A percentile compares a stretch with the other conserved stretches of the same genome.
These are phyloP conservation scores for Morella rubra DNA, from an alignment of 306 rosid genomes.

Conservation along the genomic window DNA sequence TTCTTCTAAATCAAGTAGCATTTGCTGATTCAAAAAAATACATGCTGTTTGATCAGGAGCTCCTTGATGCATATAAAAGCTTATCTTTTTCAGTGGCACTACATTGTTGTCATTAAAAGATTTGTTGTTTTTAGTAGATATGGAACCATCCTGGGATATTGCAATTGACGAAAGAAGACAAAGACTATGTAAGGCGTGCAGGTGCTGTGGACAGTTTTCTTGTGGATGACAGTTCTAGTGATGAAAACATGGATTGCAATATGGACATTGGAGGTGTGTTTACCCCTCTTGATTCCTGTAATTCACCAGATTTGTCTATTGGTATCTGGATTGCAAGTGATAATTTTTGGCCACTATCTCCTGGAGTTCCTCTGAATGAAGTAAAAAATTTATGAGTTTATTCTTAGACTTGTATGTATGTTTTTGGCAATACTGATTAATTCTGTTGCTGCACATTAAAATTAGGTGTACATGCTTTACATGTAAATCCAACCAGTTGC, in stretches of 20 bases:
- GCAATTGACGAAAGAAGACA: constrained; percentile 87
- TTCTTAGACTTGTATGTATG: background rate
- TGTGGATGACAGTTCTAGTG: constrained; percentile 91
- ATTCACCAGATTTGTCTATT: constrained; percentile 13
- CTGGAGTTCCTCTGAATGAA: background rate
- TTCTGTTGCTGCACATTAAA: background rate
- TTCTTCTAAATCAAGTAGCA: background rate
- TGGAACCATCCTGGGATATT: constrained; percentile 99
- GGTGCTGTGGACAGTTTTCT: constrained; percentile 86
- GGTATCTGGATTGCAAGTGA: background rate
- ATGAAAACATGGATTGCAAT: constrained; percentile 78
- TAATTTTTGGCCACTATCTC: constrained; percentile 8
- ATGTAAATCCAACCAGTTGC: background rate
- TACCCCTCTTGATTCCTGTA: constrained; percentile 4
- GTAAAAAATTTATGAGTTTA: background rate
- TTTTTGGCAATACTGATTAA: background rate
- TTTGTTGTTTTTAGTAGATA: constrained; percentile 62
- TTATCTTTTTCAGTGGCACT: constrained; percentile 21
- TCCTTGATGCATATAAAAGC: constrained; percentile 1
- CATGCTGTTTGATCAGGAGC: background rate
- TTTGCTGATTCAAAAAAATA: background rate
- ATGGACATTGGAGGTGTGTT: constrained; percentile 65
- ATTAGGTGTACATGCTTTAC: background rate
- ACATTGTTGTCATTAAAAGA: constrained; percentile 21
- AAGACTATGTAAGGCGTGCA: constrained; percentile 59